Base-by-base conservation (phyloP, 208 protist species). In the Porcisia deanei region DNA sequence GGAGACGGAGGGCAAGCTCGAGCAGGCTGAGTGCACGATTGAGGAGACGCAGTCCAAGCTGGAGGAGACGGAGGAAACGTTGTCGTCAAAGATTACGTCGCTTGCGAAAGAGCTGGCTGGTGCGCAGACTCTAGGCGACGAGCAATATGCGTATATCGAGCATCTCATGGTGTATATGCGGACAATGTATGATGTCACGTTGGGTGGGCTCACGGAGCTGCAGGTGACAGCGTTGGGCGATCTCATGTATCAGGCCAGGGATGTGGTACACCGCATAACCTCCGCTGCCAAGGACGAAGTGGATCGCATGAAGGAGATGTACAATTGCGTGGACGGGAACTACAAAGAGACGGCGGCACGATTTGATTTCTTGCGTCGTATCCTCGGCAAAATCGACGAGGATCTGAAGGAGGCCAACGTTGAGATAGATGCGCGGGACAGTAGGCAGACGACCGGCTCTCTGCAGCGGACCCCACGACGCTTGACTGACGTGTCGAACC, bases 351-450 rank as follows among this genome's bases (percentile, higher is more conserved):
- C 71, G 34, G 76, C 70, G 25, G 55, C 80, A 25, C 76, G 85
- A 30, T 86, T 84, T 12, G 59, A 85, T 43, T 61, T 84, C 49
- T 75, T 91, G 77, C 79, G 81, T 2, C 60, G 70, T 20, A 76
- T 89, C 37, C 80, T 89, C 9, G 79, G 81, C 45, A 86, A 87
- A 78, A 87, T 89, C 69, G 85, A 89, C 63, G 64, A 87, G 57
- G 85, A 89, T 45, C 82, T 89, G 69, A 89, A 89, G 85, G 54
- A 82, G 71, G 85, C 85, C 37, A 82, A 47, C 5, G 72, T 71
- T 22, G 76, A 86, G 65, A 71, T 85, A 16, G 84, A 85, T 30
- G 63, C 57, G 34, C 64, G 73, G 66, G 70, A 76, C 22, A 72
- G 47, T 57, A 54, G 73, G 2, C n/a, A 43, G 30, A 30, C 30